Evolutionary conservation across 129 eudicot genomes (phyloP).

Genomic region (Daucus carota): DH1_v3.0 NC_030387.2:6346001-6346500

Average conservation of each 20-base stretch:
- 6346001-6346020: constrained; percentile 4
- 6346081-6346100: neutral
- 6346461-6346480: neutral
- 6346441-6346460: neutral
- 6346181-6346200: neutral
- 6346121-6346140: neutral
- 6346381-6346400: neutral
- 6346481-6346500: neutral
- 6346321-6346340: neutral
- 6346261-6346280: neutral
- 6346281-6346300: neutral
- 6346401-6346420: neutral
- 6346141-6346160: neutral
- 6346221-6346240: neutral
- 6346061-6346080: neutral
- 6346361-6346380: neutral
- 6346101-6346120: neutral
- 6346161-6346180: neutral
- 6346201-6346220: neutral
- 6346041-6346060: neutral
- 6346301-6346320: neutral
- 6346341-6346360: neutral
- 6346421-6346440: neutral
- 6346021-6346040: neutral
- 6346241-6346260: neutral